Base-by-base conservation (phyloP, 306 rosid genomes). In the Calophaca sinica region DNA sequence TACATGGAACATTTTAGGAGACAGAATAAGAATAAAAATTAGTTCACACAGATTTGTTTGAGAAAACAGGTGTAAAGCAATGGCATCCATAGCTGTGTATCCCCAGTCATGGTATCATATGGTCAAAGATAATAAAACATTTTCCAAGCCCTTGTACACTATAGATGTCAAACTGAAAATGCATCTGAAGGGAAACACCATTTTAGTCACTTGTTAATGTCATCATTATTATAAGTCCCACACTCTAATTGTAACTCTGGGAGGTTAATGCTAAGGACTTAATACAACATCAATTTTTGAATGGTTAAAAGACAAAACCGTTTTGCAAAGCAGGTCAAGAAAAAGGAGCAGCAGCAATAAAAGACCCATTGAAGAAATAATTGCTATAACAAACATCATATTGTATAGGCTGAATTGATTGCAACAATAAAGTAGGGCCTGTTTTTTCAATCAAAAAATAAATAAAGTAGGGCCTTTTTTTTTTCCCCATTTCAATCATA, bases 361-460 rank as follows among this genome's bases (percentile, higher is more conserved):
- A 68, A 70, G 11, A 44, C 9, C 78, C 26, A 31, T 63, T 45
- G 57, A 11, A 68, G 13, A 69, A 76, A 39, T 48, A 33, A 70
- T 62, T 48, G 70, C 13, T 13, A 15, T 36, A 55, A 52, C 60
- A 57, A 41, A 57, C 14, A 71, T 41, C 52, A 80, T 8, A 80
- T 2, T 49, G 45, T 31, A 68, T 7, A 49, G 59, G 65, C 44
- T 14, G 39, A 45, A 80, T 68, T 55, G 42, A 38, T 39, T 63
- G 74, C 78, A 69, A 75, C 5, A 14, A 52, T 53, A 29, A 53
- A 75, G 73, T 62, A 75, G 45, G 80, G 35, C 36, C 55, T 31
- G 7, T 41, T 74, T 57, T 51, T 12, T 2, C 26, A 20, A 20
- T 20, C 26, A 20, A 20, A 20, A 20, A 20, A 20, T 0, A 20